Evolutionary conservation across 306 rosid genomes (phyloP), one percentile per base, ranked within the genome.

Genomic region (Argentina anserina): DNA sequence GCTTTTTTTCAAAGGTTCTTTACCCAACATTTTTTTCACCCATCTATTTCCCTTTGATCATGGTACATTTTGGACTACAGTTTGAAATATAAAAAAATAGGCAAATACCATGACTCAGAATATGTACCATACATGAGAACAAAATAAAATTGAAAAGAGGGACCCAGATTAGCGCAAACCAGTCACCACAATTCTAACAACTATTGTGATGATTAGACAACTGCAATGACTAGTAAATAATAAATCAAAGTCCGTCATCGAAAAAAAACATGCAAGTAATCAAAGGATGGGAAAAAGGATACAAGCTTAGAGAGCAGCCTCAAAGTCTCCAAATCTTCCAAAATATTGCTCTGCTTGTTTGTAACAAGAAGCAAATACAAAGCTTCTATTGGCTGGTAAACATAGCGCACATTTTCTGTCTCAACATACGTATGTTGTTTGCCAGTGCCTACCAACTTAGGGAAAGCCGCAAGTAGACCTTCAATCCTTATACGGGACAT

Each of bases 391-490:
- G 99, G 99, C 85, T 94, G 99, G 83, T 88, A 94, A 81, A 94
- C 96, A 76, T 94, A 94, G 71, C 97, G 99, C 65, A 91, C 96
- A 78, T 91, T 94, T 75, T 94, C 99, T 2, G 99, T 91, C 87
- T 94, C 99, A 41, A 94, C 86, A 76, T 89, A 91, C 21, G 99
- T 91, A 74, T 94, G 99, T 34, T 94, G 99, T 76, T 94, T 91
- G 63, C 99, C 99, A 15, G 93, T 87, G 80, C 99, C 97, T 12
- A 94, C 85, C 87, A 94, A 79, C 89, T 94, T 94, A 37, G 99
- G 99, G 80, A 91, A 94, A 46, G 99, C 97, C 1, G 97, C 96
- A 76, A 94, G 93, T 77, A 94, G 99, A 52, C 99, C 97, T 79
- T 94, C 99, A 60, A 94, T 91, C 86, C 99, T 89, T 80, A 90